These are phyloP conservation scores for Oleoguttula mirabilis DNA, from an alignment of 495 filamentous ascomycete genomes.

Conservation along the genomic window DNA sequence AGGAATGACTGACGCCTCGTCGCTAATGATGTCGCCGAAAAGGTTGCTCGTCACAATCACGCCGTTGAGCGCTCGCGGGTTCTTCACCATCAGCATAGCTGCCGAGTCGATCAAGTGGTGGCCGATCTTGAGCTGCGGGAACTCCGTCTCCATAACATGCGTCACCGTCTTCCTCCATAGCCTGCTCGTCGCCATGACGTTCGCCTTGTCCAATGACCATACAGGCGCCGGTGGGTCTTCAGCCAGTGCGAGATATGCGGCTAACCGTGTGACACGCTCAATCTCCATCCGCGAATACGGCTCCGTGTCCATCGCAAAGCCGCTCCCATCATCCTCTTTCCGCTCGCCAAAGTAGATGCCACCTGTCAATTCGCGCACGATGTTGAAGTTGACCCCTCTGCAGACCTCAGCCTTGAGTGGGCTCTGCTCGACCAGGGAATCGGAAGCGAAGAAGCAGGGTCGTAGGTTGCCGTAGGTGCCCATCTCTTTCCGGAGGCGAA, in stretches of 20 bases:
- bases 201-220: constrained; percentile 91
- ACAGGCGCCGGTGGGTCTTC: constrained; percentile 70
- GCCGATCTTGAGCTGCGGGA: constrained; percentile 68
- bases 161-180: constrained; percentile 83
- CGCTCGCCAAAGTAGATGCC: constrained; percentile 97
- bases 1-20: constrained; percentile 94
- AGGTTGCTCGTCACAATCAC: constrained; percentile 89
- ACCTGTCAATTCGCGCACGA: constrained; percentile 87
- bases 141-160: constrained; percentile 74
- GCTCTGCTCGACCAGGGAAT: constrained; percentile 72
- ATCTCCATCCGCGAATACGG: constrained; percentile 80
- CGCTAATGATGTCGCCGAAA: constrained; percentile 92
- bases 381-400: constrained; percentile 82
- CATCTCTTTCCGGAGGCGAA: constrained; percentile 88
- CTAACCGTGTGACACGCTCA: constrained; percentile 76
- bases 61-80: constrained; percentile 79
- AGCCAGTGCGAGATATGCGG: constrained; percentile 68
- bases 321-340: constrained; percentile 71
- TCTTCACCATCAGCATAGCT: constrained; percentile 96
- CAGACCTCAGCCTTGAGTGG: constrained; percentile 81
- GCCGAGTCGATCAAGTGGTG: constrained; percentile 94
- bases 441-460: constrained; percentile 91
- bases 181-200: constrained; percentile 81
- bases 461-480: constrained; percentile 92
- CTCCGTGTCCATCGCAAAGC: constrained; percentile 76